Percentiles rank a stretch among this genome's conserved stretches.
phyloP scores from a whole-genome alignment of 371 early-diverging fungal genomes.

The Mucor saturninus region DNA sequence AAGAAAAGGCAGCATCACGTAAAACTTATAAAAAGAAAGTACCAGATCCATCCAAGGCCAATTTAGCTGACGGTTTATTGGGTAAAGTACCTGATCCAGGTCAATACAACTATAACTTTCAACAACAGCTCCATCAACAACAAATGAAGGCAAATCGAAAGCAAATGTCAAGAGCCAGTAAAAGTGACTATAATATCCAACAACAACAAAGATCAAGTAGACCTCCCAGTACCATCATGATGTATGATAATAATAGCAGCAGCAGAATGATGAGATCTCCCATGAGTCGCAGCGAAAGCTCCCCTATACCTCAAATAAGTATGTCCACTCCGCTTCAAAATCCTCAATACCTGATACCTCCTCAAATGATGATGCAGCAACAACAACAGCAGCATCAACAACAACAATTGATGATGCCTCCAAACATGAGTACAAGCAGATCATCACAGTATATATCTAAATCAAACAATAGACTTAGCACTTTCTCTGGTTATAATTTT shows the following conservation, averaged over 20 bases:
- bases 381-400: conserved; percentile 16
- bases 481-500: conserved; percentile 11
- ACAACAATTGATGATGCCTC: conserved; percentile 14
- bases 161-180: conserved; percentile 33
- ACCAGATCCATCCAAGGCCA: conserved; percentile 42
- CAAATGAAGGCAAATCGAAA: conserved; percentile 16
- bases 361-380: conserved; percentile 14
- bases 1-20: conserved; percentile 40
- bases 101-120: conserved; percentile 45
- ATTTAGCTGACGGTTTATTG: conserved; percentile 39
- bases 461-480: conserved; percentile 15
- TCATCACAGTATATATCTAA: conserved; percentile 14
- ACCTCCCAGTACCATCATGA: conserved; percentile 16
- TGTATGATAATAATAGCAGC: conserved; percentile 10
- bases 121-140: conserved; percentile 31
- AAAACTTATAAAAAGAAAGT: conserved; percentile 34
- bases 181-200: conserved; percentile 25
- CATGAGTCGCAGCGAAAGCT: conserved; percentile 18
- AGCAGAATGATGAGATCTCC: conserved; percentile 11
- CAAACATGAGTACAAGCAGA: conserved; percentile 16
- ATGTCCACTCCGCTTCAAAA: conserved; percentile 25
- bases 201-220: conserved; percentile 10
- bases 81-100: conserved; percentile 38
- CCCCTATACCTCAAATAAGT: conserved; percentile 27
- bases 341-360: conserved; percentile 22